These are phyloP conservation scores for Chenopodium berlandieri DNA, from an alignment of 148 eudicot genomes.

Conservation along the genomic window DNA sequence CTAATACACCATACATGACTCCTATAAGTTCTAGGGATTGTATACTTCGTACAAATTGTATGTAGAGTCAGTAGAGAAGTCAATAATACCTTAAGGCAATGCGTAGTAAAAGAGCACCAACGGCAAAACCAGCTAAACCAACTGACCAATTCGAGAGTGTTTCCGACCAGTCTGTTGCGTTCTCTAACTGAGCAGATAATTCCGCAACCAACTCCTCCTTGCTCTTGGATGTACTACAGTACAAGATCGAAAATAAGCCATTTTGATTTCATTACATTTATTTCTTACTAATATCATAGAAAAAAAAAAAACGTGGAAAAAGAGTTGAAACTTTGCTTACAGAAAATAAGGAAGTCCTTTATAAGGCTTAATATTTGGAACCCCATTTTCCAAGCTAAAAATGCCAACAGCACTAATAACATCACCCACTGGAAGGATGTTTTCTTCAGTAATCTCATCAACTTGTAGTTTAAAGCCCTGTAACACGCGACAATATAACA, in stretches of 20 bases:
- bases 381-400: conserved; percentile 5
- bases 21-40: no score
- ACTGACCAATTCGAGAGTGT: no score
- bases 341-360: neutral
- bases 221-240: conserved; percentile 9
- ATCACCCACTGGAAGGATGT: conserved; percentile 9
- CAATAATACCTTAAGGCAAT: neutral
- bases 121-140: neutral
- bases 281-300: no score
- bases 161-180: no score
- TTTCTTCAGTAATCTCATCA: neutral
- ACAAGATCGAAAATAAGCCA: no score
- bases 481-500: neutral
- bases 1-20: no score
- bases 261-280: no score
- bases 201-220: conserved; percentile 2
- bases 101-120: neutral
- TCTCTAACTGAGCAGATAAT: neutral
- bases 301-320: no score
- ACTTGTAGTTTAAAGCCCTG: conserved; percentile 3
- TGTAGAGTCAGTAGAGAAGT: no score
- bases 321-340: neutral
- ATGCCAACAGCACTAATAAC: conserved; percentile 3
- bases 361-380: conserved; percentile 4
- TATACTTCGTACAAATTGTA: no score